Percentiles rank a stretch among this genome's conserved stretches.
phyloP scores from a whole-genome alignment of 495 filamentous ascomycete genomes.

The Penicillium desertorum region DNA sequence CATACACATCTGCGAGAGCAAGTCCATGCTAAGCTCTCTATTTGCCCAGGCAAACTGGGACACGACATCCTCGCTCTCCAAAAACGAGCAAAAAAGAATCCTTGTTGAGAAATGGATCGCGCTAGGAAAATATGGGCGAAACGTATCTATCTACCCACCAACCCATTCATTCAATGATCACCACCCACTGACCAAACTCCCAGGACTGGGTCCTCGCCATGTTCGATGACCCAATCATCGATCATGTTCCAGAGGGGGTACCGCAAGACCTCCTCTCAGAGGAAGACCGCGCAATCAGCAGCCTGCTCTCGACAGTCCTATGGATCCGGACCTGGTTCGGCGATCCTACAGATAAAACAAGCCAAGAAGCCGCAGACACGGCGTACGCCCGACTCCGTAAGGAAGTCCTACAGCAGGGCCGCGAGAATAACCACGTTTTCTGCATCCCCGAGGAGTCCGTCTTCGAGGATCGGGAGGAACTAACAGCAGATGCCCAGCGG shows the following conservation, averaged over 20 bases:
- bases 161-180: conserved; percentile 1
- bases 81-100: conserved; percentile 4
- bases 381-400: conserved; percentile 9
- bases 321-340: conserved; percentile 23
- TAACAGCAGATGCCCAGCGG: background rate
- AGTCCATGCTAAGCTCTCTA: background rate
- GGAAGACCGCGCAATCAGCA: conserved; percentile 12
- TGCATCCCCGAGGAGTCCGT: conserved; percentile 10
- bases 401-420: conserved; percentile 2
- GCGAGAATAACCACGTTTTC: background rate
- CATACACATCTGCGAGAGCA: background rate
- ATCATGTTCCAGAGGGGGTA: conserved; percentile 1
- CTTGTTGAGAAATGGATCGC: conserved; percentile 8
- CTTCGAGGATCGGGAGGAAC: conserved; percentile 13
- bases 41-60: conserved; percentile 2
- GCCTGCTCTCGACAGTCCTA: conserved; percentile 3
- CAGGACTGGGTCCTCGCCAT: conserved; percentile 1
- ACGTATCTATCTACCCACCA: conserved; percentile 4
- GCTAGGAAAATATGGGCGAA: conserved; percentile 5
- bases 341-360: background rate
- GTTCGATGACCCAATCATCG: background rate
- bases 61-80: background rate
- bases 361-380: conserved; percentile 11
- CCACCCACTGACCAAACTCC: background rate
- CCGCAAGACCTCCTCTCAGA: conserved; percentile 4